Base-by-base conservation (phyloP, 306 rosid genomes). In the Cicer pinnatifidum region DNA sequence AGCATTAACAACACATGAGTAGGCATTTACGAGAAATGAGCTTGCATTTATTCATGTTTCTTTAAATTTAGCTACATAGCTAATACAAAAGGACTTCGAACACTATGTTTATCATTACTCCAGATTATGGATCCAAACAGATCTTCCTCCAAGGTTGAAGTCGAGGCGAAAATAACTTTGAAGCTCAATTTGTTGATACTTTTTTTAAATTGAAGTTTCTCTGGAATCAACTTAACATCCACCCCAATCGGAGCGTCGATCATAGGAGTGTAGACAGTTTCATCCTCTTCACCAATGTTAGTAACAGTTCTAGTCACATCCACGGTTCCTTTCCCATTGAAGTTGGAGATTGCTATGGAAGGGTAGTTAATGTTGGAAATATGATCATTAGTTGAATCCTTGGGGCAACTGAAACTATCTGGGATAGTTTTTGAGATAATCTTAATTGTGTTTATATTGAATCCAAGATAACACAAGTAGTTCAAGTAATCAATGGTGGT, bases 301-400 rank as follows among this genome's bases (percentile, higher is more conserved):
- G 89, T 89, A 12, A 87, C 90, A 10, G 83, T 88, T 82, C 96
- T 87, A 81, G 60, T 86, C 17, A 94, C 75, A 0, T 78, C 87
- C 76, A 53, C 83, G 10, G 16, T 11, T 54, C 11, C 74, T 67
- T 54, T 85, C 8, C 81, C 86, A 0, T 23, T 74, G 47, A 83
- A 52, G 40, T 87, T 78, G 68, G 92, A 87, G 68, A 89, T 74
- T 80, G 90, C 91, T 65, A 89, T 89, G 82, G 99, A 84, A 72
- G 97, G 98, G 58, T 91, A 91, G 84, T 94, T 91, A 63, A 91
- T 87, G 69, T 88, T 87, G 54, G 98, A 89, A 62, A 87, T 75
- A 2, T 71, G 68, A 64, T 81, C 85, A 12, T 76, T 56, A 43
- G 67, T 82, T 4, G 84, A 82, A 69, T 82, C 80, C 52, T 72